Percentiles rank a stretch among this genome's conserved stretches.
phyloP scores from a whole-genome alignment of 768 basidiomycete species.

The Leucogyrophana mollusca region DNA sequence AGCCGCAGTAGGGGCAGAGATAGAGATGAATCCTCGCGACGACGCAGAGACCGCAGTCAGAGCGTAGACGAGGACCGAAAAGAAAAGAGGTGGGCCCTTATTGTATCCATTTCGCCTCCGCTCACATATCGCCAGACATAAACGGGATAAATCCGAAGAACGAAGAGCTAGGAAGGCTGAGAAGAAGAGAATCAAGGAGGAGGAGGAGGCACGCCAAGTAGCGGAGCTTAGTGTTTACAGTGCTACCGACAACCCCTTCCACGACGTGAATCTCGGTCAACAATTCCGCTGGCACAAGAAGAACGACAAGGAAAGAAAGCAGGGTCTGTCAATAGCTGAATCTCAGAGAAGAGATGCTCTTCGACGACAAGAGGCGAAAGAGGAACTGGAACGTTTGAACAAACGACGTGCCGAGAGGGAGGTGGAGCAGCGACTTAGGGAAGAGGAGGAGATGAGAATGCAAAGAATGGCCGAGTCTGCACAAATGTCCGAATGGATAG shows the following conservation, averaged over 20 bases:
- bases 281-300: constrained; percentile 99
- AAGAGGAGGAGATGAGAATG: constrained; percentile 91
- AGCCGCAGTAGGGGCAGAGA: constrained; percentile 30
- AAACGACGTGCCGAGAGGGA: constrained; percentile 89
- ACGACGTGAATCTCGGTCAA: constrained; percentile 93
- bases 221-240: constrained; percentile 97
- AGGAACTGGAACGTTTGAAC: constrained; percentile 92
- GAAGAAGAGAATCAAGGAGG: constrained; percentile 78
- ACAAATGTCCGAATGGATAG: constrained; percentile 97
- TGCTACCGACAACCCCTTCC: constrained; percentile 96
- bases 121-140: constrained; percentile 52
- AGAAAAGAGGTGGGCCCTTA: constrained; percentile 46
- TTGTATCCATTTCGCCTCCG: neutral
- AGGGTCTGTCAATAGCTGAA: constrained; percentile 78
- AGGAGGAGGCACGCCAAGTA: constrained; percentile 89
- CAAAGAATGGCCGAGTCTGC: constrained; percentile 89
- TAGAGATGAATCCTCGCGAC: constrained; percentile 31
- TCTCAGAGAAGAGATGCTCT: constrained; percentile 76
- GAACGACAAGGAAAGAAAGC: constrained; percentile 90
- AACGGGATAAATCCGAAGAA: constrained; percentile 86
- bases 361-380: constrained; percentile 86
- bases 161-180: constrained; percentile 83
- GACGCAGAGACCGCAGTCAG: constrained; percentile 20
- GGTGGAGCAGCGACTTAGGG: constrained; percentile 80
- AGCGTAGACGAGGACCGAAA: constrained; percentile 31